Percentiles rank a stretch among this genome's conserved stretches.
phyloP scores from a whole-genome alignment of 2,329 filamentous ascomycete species.

The Colletotrichum simmondsii region DNA sequence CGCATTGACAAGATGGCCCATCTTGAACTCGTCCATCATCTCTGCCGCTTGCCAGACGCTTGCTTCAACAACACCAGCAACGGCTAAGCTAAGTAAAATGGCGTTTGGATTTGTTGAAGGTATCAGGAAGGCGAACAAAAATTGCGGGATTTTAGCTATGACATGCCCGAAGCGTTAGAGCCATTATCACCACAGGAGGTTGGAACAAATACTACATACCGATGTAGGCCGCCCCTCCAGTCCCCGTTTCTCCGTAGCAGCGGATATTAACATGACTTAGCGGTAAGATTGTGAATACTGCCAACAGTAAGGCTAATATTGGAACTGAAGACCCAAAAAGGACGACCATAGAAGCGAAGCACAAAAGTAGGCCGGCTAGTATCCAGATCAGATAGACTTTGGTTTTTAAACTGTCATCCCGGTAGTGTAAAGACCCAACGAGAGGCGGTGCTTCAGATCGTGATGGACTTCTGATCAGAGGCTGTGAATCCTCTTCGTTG shows the following conservation, averaged over 20 bases:
- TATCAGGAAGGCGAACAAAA: neutral
- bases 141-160: conserved; percentile 1
- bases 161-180: neutral
- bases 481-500: neutral
- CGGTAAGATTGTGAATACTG: neutral
- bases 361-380: neutral
- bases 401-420: neutral
- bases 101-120: neutral
- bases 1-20: neutral
- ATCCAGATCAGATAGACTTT: neutral
- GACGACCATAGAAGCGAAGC: neutral
- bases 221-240: neutral
- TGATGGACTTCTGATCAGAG: neutral
- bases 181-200: no score
- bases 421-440: neutral
- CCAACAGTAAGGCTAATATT: neutral
- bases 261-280: neutral
- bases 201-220: neutral
- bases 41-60: conserved; percentile 8
- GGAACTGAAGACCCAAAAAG: neutral
- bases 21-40: conserved; percentile 12
- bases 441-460: neutral
- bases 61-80: neutral
- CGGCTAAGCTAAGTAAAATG: conserved; percentile 2
- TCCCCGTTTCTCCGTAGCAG: neutral